Evolutionary conservation across 148 eudicot genomes (phyloP).

Genomic region (Rheum nobile): DNA sequence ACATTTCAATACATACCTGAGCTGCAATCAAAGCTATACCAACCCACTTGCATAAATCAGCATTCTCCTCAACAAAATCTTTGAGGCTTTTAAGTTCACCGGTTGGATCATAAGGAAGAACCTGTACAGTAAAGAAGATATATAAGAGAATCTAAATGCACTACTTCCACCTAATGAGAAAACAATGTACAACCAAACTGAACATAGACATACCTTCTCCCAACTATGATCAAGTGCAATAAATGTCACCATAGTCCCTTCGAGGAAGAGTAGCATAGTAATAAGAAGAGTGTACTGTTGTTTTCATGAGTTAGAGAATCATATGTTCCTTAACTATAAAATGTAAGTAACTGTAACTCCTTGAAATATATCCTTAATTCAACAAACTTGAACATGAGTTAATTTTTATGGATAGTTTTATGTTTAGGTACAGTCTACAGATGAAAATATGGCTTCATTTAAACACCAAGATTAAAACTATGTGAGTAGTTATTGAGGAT

Average conservation of each 20-base stretch:
- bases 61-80: conserved; percentile 41
- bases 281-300: conserved; percentile 46
- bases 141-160: background rate
- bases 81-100: conserved; percentile 54
- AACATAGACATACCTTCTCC: conserved; percentile 42
- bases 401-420: background rate
- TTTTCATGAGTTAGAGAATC: conserved; percentile 27
- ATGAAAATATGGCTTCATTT: background rate
- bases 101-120: conserved; percentile 69
- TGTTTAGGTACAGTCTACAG: background rate
- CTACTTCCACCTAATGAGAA: background rate
- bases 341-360: background rate
- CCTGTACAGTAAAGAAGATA: conserved; percentile 28
- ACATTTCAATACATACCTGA: conserved; percentile 34
- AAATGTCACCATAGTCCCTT: conserved; percentile 53
- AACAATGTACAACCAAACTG: background rate
- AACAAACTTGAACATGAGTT: background rate
- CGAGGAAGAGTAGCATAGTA: conserved; percentile 35
- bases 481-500: conserved; percentile 27
- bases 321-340: background rate
- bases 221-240: conserved; percentile 53
- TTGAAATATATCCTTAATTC: background rate
- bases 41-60: conserved; percentile 53
- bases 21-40: conserved; percentile 44
- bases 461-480: background rate